phyloP scores from a whole-genome alignment of 75 land plant genomes.

The Chamaecyparis obtusa region DNA sequence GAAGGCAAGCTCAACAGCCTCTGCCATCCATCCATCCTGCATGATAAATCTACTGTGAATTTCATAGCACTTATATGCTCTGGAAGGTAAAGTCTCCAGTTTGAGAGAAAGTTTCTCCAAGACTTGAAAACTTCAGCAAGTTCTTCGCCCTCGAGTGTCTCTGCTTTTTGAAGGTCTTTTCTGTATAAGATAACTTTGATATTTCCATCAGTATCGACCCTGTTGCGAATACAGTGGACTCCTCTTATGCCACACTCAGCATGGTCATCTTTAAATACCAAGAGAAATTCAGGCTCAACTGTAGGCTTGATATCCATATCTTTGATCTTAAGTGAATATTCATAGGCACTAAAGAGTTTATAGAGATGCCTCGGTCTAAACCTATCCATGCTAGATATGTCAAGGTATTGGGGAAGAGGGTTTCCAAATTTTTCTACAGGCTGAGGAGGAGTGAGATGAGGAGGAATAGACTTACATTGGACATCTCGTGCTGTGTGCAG shows the following conservation, averaged over 20 bases:
- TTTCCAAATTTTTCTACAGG: not conserved
- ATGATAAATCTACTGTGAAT: not conserved
- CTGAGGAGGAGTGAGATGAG: not conserved
- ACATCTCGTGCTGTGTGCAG: not conserved
- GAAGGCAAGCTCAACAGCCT: not conserved
- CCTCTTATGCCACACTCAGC: not conserved
- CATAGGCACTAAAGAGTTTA: not conserved
- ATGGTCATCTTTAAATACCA: not conserved
- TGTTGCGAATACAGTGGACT: not conserved
- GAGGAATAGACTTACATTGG: not conserved
- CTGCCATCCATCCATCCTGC: slow-evolving; percentile 5
- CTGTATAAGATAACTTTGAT: not conserved
- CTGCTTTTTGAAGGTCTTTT: not conserved
- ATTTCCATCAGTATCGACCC: not conserved
- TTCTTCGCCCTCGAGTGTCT: not conserved
- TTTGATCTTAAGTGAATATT: not conserved
- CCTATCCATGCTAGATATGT: not conserved
- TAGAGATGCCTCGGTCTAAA: not conserved
- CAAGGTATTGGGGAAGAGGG: not conserved
- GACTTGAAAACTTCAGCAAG: not conserved
- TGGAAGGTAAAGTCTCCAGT: not conserved
- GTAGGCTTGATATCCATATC: not conserved
- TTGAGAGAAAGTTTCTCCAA: not conserved
- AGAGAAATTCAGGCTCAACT: not conserved
- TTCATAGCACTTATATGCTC: not conserved